Base-by-base conservation (phyloP, 306 rosid genomes). In the Alnus glutinosa region DNA sequence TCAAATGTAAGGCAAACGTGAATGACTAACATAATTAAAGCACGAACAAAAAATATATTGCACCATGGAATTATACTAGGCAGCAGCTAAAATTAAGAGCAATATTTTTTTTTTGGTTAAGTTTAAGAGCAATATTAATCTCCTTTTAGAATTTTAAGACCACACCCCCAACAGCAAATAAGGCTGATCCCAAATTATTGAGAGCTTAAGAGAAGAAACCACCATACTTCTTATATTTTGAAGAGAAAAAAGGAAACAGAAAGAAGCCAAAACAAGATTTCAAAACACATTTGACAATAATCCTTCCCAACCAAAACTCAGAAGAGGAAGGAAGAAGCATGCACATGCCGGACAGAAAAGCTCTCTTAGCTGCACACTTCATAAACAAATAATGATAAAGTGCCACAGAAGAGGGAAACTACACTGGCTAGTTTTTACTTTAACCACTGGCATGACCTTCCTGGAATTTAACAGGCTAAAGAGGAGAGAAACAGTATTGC, bases 1-100 rank as follows among this genome's bases (percentile, higher is more conserved):
- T 30, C 70, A 86, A 73, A 81, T 66, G 75, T 75, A 72, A 55
- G 51, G 85, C 73, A 49, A 81, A 50, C 47, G 77, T 32, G 19
- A 18, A 68, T 42, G 48, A 68, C 52, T 42, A n/a, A 68, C 71
- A 68, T 48, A 42, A 68, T n/a, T 68, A 68, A 42, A 64, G 71
- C 71, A 64, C 11, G 10, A 4, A 57, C 23, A 48, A 28, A 54
- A 1, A 19, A 55, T 11, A 9, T 28, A 61, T 13, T 34, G n/a
- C 18, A 59, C n/a, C 15, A 9, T 9, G 19, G 46, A 63, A 63
- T 34, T 4, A 63, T n/a, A n/a, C 72, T 18, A 67, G 50, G 7
- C 28, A 67, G 30, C 51, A 42, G n/a, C 72, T 16, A 67, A 48
- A 13, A 44, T n/a, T 42, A 42, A 12, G 72, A 67, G 72, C 15